phyloP scores from a whole-genome alignment of 116 monocot genomes.

The Papilionanthe hybrid region DNA sequence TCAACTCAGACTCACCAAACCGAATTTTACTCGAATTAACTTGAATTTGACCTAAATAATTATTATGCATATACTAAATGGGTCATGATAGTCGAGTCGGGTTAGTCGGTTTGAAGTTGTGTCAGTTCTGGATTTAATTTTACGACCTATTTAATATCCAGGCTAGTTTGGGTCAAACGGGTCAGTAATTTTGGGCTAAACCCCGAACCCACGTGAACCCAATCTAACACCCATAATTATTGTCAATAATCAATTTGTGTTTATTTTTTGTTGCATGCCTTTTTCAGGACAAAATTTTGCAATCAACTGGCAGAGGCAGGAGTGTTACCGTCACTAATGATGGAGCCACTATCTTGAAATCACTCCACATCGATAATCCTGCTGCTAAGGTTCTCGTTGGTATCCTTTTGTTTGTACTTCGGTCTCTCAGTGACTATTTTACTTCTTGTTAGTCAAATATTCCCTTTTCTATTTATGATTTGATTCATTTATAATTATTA shows the following conservation, averaged over 20 bases:
- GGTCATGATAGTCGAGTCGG: no score
- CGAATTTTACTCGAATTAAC: no score
- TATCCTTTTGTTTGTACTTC: constrained; percentile 46
- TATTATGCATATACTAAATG: no score
- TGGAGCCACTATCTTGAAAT: constrained; percentile 97
- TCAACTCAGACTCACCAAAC: no score
- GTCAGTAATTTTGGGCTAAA: no score
- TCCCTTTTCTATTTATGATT: background rate
- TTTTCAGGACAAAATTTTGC: constrained; percentile 83
- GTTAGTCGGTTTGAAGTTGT: no score
- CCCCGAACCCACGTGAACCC: no score
- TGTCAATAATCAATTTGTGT: background rate
- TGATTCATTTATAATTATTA: background rate
- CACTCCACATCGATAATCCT: constrained; percentile 96
- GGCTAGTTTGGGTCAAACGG: no score
- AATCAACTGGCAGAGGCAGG: constrained; percentile 85
- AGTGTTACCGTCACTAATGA: constrained; percentile 97
- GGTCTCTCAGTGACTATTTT: background rate
- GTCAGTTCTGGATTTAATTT: no score
- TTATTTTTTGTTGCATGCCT: background rate
- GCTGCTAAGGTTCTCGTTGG: constrained; percentile 98
- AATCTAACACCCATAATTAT: no score
- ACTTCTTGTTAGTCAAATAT: background rate
- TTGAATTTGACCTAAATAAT: no score
- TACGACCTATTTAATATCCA: no score